These are phyloP conservation scores for Solanum lycopersicoides DNA, from an alignment of 257 asterid genomes.

Conservation along the genomic window DNA sequence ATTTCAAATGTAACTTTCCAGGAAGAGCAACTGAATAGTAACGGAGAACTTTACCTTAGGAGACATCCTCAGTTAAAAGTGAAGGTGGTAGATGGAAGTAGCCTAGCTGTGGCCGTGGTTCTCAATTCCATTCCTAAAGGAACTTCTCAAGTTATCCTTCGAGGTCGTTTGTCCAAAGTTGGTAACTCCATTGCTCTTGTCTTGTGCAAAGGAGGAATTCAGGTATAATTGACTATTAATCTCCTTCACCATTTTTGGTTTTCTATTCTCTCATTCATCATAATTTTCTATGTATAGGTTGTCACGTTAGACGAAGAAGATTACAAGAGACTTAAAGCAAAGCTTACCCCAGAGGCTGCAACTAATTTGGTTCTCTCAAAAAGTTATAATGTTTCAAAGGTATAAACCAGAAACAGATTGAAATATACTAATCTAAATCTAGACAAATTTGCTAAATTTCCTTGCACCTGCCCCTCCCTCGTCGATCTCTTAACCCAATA, in stretches of 20 bases:
- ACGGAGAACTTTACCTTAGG: constrained; percentile 43
- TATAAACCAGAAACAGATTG: not conserved
- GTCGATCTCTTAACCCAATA: not conserved
- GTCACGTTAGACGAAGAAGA: not conserved
- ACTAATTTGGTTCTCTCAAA: constrained; percentile 9
- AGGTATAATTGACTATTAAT: constrained; percentile 23
- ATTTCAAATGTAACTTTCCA: not conserved
- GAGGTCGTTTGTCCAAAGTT: constrained; percentile 55
- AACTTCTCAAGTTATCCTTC: constrained; percentile 42
- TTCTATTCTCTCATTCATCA: not conserved
- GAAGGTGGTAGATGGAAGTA: constrained; percentile 76
- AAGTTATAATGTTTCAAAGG: constrained; percentile 9
- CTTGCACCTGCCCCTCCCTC: not conserved
- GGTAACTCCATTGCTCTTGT: constrained; percentile 48
- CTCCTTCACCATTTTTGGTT: not conserved
- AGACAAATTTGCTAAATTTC: not conserved
- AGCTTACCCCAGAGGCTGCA: not conserved
- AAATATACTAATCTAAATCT: not conserved
- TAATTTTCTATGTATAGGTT: not conserved
- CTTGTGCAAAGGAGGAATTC: constrained; percentile 55
- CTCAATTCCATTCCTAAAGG: constrained; percentile 65
- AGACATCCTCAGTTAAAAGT: constrained; percentile 54
- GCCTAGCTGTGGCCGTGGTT: constrained; percentile 68
- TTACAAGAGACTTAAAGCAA: constrained; percentile 12
- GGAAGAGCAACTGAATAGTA: constrained; percentile 56